Percentiles rank a stretch among this genome's conserved stretches.
Evolutionary conservation across 768 basidiomycete species (phyloP).

Genomic region (Tubosaeta sp.): DNA sequence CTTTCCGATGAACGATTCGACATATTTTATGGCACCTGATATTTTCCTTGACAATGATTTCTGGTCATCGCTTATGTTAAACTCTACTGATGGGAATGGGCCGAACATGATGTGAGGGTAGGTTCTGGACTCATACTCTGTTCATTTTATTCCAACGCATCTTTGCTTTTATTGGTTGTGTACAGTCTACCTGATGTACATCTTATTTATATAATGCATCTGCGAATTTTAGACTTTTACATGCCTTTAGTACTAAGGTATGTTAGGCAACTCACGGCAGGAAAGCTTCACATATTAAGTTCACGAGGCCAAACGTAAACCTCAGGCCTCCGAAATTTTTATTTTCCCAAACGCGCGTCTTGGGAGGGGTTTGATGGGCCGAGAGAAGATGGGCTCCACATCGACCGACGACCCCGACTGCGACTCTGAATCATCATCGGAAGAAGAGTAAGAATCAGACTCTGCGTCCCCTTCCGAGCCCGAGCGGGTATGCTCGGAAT

Average conservation of each 20-base stretch:
- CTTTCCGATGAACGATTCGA: conserved; percentile 24
- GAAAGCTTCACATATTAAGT: not conserved
- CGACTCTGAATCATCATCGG: conserved; percentile 8
- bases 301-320: conserved; percentile 16
- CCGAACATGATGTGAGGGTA: conserved; percentile 8
- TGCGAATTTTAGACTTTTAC: conserved; percentile 1
- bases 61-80: conserved; percentile 40
- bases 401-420: conserved; percentile 20
- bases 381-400: conserved; percentile 39
- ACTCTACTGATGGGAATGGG: conserved; percentile 24
- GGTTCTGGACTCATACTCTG: not conserved
- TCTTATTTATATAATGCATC: conserved; percentile 5
- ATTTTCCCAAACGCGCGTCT: conserved; percentile 31
- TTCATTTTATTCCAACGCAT: not conserved
- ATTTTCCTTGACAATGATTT: conserved; percentile 41
- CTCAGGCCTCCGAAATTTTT: conserved; percentile 18
- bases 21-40: conserved; percentile 34
- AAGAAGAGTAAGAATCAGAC: conserved; percentile 6
- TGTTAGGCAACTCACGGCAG: no score
- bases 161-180: not conserved
- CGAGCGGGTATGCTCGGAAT: conserved; percentile 10
- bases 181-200: not conserved
- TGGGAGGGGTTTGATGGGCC: conserved; percentile 47
- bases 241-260: not conserved
- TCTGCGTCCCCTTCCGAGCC: conserved; percentile 12